A percentile compares a stretch with the other conserved stretches of the same genome.
Conservation (phyloP, 2,329 filamentous ascomycete genomes). For the Ilyonectria mors-panacis region DNA sequence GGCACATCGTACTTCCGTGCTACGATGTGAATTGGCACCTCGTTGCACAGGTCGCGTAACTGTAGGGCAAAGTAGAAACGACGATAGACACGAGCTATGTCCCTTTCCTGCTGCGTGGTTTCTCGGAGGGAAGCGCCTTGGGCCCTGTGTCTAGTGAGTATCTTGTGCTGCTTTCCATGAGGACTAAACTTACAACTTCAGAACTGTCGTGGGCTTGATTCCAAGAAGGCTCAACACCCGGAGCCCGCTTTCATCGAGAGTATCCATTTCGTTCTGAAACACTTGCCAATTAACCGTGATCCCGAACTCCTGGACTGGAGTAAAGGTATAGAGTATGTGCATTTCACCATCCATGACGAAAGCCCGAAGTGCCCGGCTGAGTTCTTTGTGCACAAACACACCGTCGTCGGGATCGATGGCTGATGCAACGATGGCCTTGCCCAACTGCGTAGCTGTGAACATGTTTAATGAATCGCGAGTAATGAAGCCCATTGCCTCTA, state of each 20-base stretch:
- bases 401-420: conserved; percentile 83
- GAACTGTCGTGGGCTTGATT: conserved; percentile 76
- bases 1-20: conserved; percentile 80
- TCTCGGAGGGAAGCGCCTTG: conserved; percentile 77
- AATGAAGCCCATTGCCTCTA: conserved; percentile 71
- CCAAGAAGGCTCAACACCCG: conserved; percentile 78
- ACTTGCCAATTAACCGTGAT: conserved; percentile 78
- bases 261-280: conserved; percentile 79
- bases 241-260: conserved; percentile 78
- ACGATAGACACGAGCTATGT: conserved; percentile 74
- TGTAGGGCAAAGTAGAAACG: conserved; percentile 84
- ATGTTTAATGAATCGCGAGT: conserved; percentile 62
- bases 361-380: conserved; percentile 75
- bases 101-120: conserved; percentile 71
- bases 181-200: conserved; percentile 69
- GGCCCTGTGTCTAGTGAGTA: conserved; percentile 64
- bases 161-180: conserved; percentile 1
- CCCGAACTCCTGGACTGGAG: conserved; percentile 74
- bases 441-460: conserved; percentile 75
- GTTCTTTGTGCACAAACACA: conserved; percentile 79
- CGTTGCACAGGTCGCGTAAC: conserved; percentile 84
- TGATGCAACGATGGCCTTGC: conserved; percentile 80
- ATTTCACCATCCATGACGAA: conserved; percentile 88
- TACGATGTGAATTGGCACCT: conserved; percentile 78
- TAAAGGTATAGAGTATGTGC: conserved; percentile 85